Evolutionary conservation across 169 alveolate genomes (phyloP).

Genomic region (Miamiensis avidus): DNA sequence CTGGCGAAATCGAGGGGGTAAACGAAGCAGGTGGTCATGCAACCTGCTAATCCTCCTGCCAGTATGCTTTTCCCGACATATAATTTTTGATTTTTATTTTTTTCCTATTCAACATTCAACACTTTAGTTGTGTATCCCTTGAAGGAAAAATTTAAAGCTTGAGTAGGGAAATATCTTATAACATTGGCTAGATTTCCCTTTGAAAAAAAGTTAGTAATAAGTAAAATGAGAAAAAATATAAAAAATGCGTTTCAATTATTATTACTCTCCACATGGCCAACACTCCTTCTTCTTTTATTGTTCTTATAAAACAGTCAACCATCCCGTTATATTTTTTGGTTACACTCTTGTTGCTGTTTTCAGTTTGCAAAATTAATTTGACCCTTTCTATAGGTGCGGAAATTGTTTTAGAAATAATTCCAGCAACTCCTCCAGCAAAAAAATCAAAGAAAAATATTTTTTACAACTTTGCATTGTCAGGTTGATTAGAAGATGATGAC

Average conservation of each 20-base stretch:
- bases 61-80: slow-evolving; percentile 89
- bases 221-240: not conserved
- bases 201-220: no score
- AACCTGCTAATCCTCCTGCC: slow-evolving; percentile 93
- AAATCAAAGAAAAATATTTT: slow-evolving; percentile 88
- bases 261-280: slow-evolving; percentile 92
- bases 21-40: slow-evolving; percentile 90
- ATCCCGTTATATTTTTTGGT: slow-evolving; percentile 85
- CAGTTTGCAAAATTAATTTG: slow-evolving; percentile 96
- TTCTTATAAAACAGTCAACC: slow-evolving; percentile 91
- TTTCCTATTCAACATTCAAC: slow-evolving; percentile 51
- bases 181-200: slow-evolving; percentile 94
- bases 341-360: slow-evolving; percentile 91
- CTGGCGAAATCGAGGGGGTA: slow-evolving; percentile 97
- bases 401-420: slow-evolving; percentile 96
- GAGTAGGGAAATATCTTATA: slow-evolving; percentile 97
- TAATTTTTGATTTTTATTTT: slow-evolving; percentile 17
- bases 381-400: slow-evolving; percentile 99
- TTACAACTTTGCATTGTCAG: no score
- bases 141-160: slow-evolving; percentile 98
- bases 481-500: no score
- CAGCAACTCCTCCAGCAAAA: slow-evolving; percentile 96
- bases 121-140: slow-evolving; percentile 92
- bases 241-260: slow-evolving; percentile 38
- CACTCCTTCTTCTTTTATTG: slow-evolving; percentile 94